Conservation (phyloP, 352 stramenopile species). For the Globisporangium camurandrum region DNA sequence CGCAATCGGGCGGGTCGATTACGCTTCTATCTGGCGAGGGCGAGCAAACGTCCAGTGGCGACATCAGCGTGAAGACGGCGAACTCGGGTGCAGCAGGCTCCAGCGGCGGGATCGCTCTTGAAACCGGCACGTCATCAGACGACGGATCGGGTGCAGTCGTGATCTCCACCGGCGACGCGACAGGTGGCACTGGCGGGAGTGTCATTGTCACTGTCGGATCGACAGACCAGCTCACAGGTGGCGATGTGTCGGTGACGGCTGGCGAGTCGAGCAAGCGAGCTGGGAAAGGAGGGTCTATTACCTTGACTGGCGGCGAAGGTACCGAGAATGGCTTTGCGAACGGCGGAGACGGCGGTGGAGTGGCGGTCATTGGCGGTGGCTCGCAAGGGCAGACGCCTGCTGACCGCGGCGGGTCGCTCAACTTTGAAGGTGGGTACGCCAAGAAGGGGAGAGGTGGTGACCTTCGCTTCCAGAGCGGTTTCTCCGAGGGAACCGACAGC, state of each 20-base stretch:
- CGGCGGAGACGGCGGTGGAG: constrained; percentile 81
- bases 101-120: constrained; percentile 48
- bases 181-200: constrained; percentile 51
- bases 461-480: constrained; percentile 40
- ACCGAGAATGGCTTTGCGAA: constrained; percentile 52
- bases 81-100: constrained; percentile 50
- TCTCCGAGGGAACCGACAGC: constrained; percentile 42
- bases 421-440: constrained; percentile 64
- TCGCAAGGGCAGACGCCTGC: constrained; percentile 54
- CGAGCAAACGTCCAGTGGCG: constrained; percentile 54
- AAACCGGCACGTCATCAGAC: constrained; percentile 45
- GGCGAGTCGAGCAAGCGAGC: constrained; percentile 39
- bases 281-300: constrained; percentile 37
- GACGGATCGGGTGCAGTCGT: constrained; percentile 48
- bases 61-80: constrained; percentile 50
- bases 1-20: constrained; percentile 56
- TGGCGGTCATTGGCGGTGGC: constrained; percentile 77
- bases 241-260: constrained; percentile 60
- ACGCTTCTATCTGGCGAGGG: constrained; percentile 50
- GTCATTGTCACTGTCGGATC: constrained; percentile 42
- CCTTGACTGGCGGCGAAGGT: constrained; percentile 55
- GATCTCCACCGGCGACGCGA: constrained; percentile 42
- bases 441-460: constrained; percentile 47
- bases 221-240: constrained; percentile 46
- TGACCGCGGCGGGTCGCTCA: constrained; percentile 68